A percentile compares a stretch with the other conserved stretches of the same genome.
These are phyloP conservation scores for Pseudomassariella vexata DNA, from an alignment of 2,329 filamentous ascomycete genomes.

Conservation along the genomic window DNA sequence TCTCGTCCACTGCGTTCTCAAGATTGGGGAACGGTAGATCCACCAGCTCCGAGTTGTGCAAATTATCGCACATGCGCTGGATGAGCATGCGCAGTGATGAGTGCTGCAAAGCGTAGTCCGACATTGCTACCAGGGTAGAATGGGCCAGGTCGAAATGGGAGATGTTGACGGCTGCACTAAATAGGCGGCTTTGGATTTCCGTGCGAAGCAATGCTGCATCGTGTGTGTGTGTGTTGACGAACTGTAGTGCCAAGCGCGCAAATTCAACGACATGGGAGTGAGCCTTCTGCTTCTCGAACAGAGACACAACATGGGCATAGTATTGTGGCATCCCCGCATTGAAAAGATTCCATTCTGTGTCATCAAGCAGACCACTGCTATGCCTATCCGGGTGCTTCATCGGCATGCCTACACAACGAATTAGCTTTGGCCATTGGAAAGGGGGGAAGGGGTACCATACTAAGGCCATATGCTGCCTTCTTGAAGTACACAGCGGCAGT, in stretches of 20 bases:
- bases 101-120: slow-evolving; percentile 64
- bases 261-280: slow-evolving; percentile 83
- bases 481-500: slow-evolving; percentile 72
- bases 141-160: slow-evolving; percentile 81
- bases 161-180: slow-evolving; percentile 73
- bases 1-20: slow-evolving; percentile 71
- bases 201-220: slow-evolving; percentile 41
- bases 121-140: slow-evolving; percentile 67
- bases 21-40: slow-evolving; percentile 74
- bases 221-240: slow-evolving; percentile 33
- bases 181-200: slow-evolving; percentile 77
- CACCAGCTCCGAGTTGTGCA: slow-evolving; percentile 62
- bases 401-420: slow-evolving; percentile 32
- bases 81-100: slow-evolving; percentile 67
- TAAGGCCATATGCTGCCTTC: slow-evolving; percentile 75
- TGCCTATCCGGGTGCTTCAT: slow-evolving; percentile 42
- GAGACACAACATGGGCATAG: slow-evolving; percentile 75
- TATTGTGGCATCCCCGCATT: slow-evolving; percentile 76
- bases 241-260: slow-evolving; percentile 67
- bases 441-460: slow-evolving; percentile 46
- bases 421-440: slow-evolving; percentile 15
- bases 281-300: slow-evolving; percentile 74
- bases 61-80: slow-evolving; percentile 63
- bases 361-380: slow-evolving; percentile 64
- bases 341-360: slow-evolving; percentile 64